Base-by-base conservation (phyloP, 2,329 filamentous ascomycete genomes). In the Trichoderma sp. region DNA sequence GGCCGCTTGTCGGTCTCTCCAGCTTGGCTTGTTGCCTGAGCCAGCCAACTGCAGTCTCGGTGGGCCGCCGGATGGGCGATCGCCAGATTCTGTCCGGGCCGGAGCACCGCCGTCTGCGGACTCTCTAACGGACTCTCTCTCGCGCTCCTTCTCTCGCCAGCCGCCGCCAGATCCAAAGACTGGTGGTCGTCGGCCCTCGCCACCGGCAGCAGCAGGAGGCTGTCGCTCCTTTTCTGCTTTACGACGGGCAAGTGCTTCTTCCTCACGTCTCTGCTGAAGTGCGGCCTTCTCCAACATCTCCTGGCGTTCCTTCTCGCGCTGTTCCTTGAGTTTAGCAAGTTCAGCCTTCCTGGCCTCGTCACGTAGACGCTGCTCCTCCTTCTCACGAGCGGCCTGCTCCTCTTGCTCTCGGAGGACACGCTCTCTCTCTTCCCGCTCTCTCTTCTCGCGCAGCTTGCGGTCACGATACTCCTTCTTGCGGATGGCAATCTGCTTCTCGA, bases 391-490 rank as follows among this genome's bases (percentile, higher is more conserved):
- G 71, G 88, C 86, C 73, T 91, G 90, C 85, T 97, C 95, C 80
- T 96, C 93, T 75, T 96, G 93, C 80, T 98, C 96, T 70, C 86
- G 87, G 69, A 90, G 85, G 72, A 87, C 87, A 68, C 90, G 88
- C 83, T 97, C 94, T 77, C 89, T 89, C 80, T 96, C 94, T 80
- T 97, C 94, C 62, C 86, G 88, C 82, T 96, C 93, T 69, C 89
- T 87, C 83, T 90, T 93, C 87, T 97, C 94, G 68, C 91, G 89
- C 68, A 92, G 87, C 80, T 91, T 91, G 74, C 89, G 89, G 78
- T 97, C 95, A 75, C 92, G 91, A 77, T 92, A 89, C 80, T 97
- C 94, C 86, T 93, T 95, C 82, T 94, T 90, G 76, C 96, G 92
- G 73, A 89, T 87, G 49, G 91, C 88, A 81, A 97, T 97, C 84